These are phyloP conservation scores for Saccharum spontaneum DNA, from an alignment of 176 grass and related monocot genomes.

Conservation along the genomic window DNA sequence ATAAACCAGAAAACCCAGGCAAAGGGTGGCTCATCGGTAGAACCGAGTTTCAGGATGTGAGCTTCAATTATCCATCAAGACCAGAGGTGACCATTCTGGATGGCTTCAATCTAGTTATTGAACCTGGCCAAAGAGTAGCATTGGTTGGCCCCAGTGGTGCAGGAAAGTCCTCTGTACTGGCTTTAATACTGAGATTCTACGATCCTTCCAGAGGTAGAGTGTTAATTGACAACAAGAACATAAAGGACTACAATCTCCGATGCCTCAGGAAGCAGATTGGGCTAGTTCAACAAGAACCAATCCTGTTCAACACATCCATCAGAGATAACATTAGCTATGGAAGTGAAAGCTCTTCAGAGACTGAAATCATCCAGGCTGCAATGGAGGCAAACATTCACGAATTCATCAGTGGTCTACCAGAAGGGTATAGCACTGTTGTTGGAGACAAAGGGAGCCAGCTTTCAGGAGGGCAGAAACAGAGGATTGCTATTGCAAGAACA, in stretches of 20 bases:
- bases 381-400: slow-evolving; percentile 55
- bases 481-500: slow-evolving; percentile 60
- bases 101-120: slow-evolving; percentile 45
- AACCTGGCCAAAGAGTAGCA: slow-evolving; percentile 50
- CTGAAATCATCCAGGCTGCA: slow-evolving; percentile 54
- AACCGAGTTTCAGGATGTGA: slow-evolving; percentile 49
- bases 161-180: slow-evolving; percentile 57
- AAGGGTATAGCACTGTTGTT: slow-evolving; percentile 53
- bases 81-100: slow-evolving; percentile 47
- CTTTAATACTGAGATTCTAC: slow-evolving; percentile 62
- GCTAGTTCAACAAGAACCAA: slow-evolving; percentile 58
- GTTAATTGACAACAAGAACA: slow-evolving; percentile 44
- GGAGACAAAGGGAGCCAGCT: slow-evolving; percentile 63
- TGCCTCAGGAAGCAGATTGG: slow-evolving; percentile 55
- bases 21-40: slow-evolving; percentile 33
- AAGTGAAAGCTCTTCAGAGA: slow-evolving; percentile 34
- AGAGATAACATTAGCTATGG: slow-evolving; percentile 60
- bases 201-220: slow-evolving; percentile 46
- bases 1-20: slow-evolving; percentile 39
- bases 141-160: slow-evolving; percentile 69
- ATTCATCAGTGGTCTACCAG: slow-evolving; percentile 52
- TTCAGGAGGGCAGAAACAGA: slow-evolving; percentile 70
- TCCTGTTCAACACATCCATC: slow-evolving; percentile 55
- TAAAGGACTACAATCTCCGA: slow-evolving; percentile 50
- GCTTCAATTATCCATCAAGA: slow-evolving; percentile 59